Evolutionary conservation across 352 stramenopile genomes (phyloP).

Genomic region (Phytophthora capsici): DNA sequence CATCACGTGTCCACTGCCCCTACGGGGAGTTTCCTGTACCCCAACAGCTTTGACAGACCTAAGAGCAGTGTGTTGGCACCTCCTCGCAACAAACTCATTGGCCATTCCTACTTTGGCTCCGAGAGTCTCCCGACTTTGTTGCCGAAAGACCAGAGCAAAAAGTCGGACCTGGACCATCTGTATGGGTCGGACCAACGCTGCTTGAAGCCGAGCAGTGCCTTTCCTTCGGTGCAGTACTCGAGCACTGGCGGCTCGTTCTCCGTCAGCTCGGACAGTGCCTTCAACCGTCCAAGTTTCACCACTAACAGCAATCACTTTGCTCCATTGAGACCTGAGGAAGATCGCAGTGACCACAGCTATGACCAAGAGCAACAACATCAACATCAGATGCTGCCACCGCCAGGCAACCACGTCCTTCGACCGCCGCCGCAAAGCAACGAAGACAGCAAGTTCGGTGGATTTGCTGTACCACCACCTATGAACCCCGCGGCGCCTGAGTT

Average conservation of each 20-base stretch:
- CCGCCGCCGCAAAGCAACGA: slow-evolving; percentile 56
- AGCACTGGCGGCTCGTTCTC: slow-evolving; percentile 24
- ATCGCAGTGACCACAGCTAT: slow-evolving; percentile 32
- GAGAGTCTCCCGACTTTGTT: slow-evolving; percentile 44
- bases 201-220: slow-evolving; percentile 25
- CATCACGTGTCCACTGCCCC: slow-evolving; percentile 14
- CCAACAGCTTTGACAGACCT: slow-evolving; percentile 42
- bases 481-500: slow-evolving; percentile 75
- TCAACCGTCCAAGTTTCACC: slow-evolving; percentile 26
- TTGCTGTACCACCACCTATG: slow-evolving; percentile 65
- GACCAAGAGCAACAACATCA: slow-evolving; percentile 35
- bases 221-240: slow-evolving; percentile 34
- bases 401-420: slow-evolving; percentile 60
- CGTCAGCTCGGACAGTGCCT: slow-evolving; percentile 34
- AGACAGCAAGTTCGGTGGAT: slow-evolving; percentile 51
- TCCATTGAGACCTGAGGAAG: slow-evolving; percentile 35
- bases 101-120: slow-evolving; percentile 39
- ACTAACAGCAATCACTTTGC: slow-evolving; percentile 39
- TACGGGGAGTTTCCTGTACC: slow-evolving; percentile 48
- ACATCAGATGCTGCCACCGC: slow-evolving; percentile 33
- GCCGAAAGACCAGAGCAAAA: slow-evolving; percentile 49
- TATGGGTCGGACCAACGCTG: slow-evolving; percentile 41
- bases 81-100: slow-evolving; percentile 48
- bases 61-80: slow-evolving; percentile 31
- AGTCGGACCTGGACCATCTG: slow-evolving; percentile 42